Conservation (phyloP, 176 grass and related monocot species). For the Areca catechu region DNA sequence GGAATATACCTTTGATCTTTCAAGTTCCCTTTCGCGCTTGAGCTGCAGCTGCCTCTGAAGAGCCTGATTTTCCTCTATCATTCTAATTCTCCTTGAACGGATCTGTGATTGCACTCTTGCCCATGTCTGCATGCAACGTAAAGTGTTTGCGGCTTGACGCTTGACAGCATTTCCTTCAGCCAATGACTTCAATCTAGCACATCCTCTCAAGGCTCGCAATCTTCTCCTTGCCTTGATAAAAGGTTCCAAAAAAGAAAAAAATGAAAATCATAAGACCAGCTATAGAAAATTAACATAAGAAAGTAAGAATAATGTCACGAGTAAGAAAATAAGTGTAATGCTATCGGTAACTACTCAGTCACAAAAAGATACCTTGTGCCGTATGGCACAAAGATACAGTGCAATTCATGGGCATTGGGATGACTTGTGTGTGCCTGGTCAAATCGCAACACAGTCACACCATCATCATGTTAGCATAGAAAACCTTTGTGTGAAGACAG, state of each 20-base stretch:
- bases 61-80: conserved; percentile 61
- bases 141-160: conserved; percentile 42
- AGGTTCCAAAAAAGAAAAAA: neutral
- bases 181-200: conserved; percentile 47
- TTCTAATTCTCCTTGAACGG: conserved; percentile 51
- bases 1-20: conserved; percentile 43
- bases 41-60: conserved; percentile 41
- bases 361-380: too few species aligned
- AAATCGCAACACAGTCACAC: too few species aligned
- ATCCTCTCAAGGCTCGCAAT: conserved; percentile 25
- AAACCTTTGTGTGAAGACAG: too few species aligned
- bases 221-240: conserved; percentile 41
- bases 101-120: conserved; percentile 71
- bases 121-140: conserved; percentile 59
- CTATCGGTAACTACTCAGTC: too few species aligned
- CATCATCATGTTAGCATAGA: too few species aligned
- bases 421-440: too few species aligned
- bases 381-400: too few species aligned
- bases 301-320: neutral
- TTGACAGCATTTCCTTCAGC: conserved; percentile 36
- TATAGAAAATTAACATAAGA: neutral
- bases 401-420: too few species aligned
- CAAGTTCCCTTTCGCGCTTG: conserved; percentile 32
- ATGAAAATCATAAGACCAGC: neutral
- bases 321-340: neutral